Evolutionary conservation across 2,329 filamentous ascomycete species (phyloP).

Genomic region (Chalaropsis thielavioides): DNA sequence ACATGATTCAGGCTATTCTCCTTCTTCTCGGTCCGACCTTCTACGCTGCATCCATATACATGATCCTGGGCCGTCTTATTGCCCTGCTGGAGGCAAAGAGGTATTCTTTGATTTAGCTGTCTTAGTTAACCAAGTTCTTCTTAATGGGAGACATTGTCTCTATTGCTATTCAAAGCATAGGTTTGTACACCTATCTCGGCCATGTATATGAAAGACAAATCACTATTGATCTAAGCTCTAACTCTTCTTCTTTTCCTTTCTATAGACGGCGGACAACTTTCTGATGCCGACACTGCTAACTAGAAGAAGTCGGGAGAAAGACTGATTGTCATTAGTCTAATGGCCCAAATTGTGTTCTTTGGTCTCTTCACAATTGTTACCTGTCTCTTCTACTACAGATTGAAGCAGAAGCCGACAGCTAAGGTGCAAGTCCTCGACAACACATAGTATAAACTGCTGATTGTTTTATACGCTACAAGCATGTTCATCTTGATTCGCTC

Average conservation of each 20-base stretch:
- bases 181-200: neutral
- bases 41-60: constrained; percentile 38
- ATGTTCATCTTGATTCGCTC: constrained; percentile 33
- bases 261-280: constrained; percentile 34
- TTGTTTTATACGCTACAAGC: constrained; percentile 24
- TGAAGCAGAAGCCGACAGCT: constrained; percentile 19
- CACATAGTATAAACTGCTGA: constrained; percentile 24
- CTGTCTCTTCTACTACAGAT: constrained; percentile 29
- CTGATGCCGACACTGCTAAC: neutral
- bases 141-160: constrained; percentile 38
- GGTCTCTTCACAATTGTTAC: constrained; percentile 36
- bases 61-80: constrained; percentile 34
- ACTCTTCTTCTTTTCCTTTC: constrained; percentile 32
- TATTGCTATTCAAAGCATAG: neutral
- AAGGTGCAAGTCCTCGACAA: constrained; percentile 18
- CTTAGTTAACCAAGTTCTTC: constrained; percentile 40
- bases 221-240: no score
- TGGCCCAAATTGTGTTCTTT: constrained; percentile 41
- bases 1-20: constrained; percentile 30
- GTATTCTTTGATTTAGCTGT: constrained; percentile 24
- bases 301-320: constrained; percentile 26
- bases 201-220: no score
- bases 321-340: constrained; percentile 37
- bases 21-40: constrained; percentile 35
- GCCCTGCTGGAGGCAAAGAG: constrained; percentile 26